phyloP scores from a whole-genome alignment of 1,139 yeast genomes.

The Yamadazyma atmosphaerica region DNA sequence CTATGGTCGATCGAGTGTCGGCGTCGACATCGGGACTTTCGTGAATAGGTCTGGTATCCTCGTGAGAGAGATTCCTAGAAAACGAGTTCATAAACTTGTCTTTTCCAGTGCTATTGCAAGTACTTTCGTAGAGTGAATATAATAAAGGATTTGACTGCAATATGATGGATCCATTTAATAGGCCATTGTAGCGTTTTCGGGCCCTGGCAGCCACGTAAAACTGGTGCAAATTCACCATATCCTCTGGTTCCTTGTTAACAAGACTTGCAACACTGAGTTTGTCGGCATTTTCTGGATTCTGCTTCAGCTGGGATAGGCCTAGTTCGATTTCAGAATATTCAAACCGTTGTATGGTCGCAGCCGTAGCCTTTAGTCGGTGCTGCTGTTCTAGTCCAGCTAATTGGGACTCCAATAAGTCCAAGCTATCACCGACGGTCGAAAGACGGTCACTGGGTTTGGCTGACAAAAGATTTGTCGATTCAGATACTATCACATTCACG shows the following conservation, averaged over 20 bases:
- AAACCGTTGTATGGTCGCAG: neutral
- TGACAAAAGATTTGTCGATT: no score
- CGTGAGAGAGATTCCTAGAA: neutral
- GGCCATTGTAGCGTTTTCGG: slow-evolving; percentile 29
- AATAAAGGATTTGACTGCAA: slow-evolving; percentile 26
- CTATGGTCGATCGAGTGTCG: no score
- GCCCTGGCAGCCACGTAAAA: slow-evolving; percentile 3
- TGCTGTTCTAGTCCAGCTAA: slow-evolving; percentile 4
- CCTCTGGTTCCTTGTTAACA: neutral
- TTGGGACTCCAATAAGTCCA: slow-evolving; percentile 6
- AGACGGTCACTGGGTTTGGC: neutral
- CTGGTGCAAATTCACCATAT: slow-evolving; percentile 1
- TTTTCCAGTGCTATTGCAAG: slow-evolving; percentile 7
- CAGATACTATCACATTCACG: no score
- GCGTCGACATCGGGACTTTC: no score
- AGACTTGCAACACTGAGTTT: neutral
- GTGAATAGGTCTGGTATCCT: no score
- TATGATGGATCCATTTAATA: slow-evolving; percentile 35
- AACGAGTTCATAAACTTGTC: slow-evolving; percentile 8
- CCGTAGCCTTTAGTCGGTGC: no score
- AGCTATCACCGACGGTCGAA: slow-evolving; percentile 6
- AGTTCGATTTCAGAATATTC: neutral
- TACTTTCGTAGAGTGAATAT: slow-evolving; percentile 10
- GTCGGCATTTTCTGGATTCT: no score
- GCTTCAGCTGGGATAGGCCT: no score